Conservation (phyloP, 1,139 yeast genomes). For the Kodamaea plutei region DNA sequence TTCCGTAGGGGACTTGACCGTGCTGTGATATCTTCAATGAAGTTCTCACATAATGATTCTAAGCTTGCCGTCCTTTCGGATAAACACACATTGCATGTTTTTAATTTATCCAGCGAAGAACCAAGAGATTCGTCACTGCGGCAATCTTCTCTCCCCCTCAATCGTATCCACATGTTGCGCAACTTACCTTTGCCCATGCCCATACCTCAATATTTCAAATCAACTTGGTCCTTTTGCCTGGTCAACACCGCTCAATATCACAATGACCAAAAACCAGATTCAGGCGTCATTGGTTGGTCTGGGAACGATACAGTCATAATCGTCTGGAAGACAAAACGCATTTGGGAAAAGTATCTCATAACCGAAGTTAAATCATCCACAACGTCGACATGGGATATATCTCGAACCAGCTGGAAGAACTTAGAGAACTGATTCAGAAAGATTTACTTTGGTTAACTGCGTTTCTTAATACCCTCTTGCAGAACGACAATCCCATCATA, state of each 20-base stretch:
- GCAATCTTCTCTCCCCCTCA: slow-evolving; percentile 18
- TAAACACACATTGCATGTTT: slow-evolving; percentile 84
- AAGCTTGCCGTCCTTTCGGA: slow-evolving; percentile 83
- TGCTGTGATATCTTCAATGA: slow-evolving; percentile 78
- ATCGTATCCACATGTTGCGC: slow-evolving; percentile 67
- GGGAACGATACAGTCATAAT: slow-evolving; percentile 63
- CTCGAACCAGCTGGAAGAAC: slow-evolving; percentile 76
- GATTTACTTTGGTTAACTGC: no score
- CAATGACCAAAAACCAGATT: slow-evolving; percentile 31
- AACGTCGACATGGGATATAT: slow-evolving; percentile 48
- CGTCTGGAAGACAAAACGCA: slow-evolving; percentile 66
- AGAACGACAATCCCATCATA: no score
- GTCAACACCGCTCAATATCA: slow-evolving; percentile 55
- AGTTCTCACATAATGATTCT: slow-evolving; percentile 71
- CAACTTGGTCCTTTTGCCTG: slow-evolving; percentile 88
- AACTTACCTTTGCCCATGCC: slow-evolving; percentile 59
- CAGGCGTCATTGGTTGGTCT: slow-evolving; percentile 80
- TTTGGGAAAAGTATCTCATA: slow-evolving; percentile 84
- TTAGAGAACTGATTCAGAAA: slow-evolving; percentile 37
- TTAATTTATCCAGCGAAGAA: slow-evolving; percentile 37
- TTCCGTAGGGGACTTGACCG: slow-evolving; percentile 86
- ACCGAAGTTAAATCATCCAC: slow-evolving; percentile 31
- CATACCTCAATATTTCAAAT: slow-evolving; percentile 70
- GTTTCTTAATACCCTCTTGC: no score
- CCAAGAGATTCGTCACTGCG: slow-evolving; percentile 7